phyloP scores from a whole-genome alignment of 768 basidiomycete species.

The Asterophora parasitica region DNA sequence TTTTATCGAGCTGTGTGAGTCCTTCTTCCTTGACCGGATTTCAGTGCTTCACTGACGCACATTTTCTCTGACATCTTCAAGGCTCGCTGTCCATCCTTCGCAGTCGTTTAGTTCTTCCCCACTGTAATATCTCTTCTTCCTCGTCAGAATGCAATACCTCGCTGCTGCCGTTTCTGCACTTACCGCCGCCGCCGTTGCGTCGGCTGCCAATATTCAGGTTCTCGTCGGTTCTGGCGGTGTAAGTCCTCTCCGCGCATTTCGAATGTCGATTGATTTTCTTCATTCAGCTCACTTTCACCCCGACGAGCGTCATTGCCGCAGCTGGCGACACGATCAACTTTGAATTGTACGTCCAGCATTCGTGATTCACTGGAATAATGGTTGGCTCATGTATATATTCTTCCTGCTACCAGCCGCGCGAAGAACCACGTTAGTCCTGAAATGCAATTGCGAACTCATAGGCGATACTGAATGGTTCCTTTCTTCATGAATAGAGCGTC shows the following conservation, averaged over 20 bases:
- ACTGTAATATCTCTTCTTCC: conserved; percentile 14
- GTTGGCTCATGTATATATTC: background rate
- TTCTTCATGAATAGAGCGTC: conserved; percentile 36
- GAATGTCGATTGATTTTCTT: background rate
- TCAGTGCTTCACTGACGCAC: background rate
- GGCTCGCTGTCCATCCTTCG: conserved; percentile 27
- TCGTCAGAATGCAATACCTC: conserved; percentile 44
- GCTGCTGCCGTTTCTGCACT: conserved; percentile 39
- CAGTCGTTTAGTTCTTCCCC: background rate
- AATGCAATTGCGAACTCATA: background rate
- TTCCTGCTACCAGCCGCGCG: conserved; percentile 23
- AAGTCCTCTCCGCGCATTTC: conserved; percentile 4
- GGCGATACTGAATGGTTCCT: background rate
- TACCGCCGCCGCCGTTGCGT: conserved; percentile 33
- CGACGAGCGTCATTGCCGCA: conserved; percentile 33
- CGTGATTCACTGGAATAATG: background rate
- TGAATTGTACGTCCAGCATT: conserved; percentile 38
- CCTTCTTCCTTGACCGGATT: background rate
- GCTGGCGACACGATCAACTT: conserved; percentile 48
- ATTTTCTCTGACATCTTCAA: conserved; percentile 11
- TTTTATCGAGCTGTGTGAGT: conserved; percentile 44
- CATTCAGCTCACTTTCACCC: conserved; percentile 35
- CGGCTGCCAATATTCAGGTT: conserved; percentile 32
- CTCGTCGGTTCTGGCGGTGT: conserved; percentile 39
- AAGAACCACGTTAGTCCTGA: conserved; percentile 36